Evolutionary conservation across 176 grass and related monocot species (phyloP), one percentile per base, ranked within the genome.

Genomic region (Phoenix dactylifera): DNA sequence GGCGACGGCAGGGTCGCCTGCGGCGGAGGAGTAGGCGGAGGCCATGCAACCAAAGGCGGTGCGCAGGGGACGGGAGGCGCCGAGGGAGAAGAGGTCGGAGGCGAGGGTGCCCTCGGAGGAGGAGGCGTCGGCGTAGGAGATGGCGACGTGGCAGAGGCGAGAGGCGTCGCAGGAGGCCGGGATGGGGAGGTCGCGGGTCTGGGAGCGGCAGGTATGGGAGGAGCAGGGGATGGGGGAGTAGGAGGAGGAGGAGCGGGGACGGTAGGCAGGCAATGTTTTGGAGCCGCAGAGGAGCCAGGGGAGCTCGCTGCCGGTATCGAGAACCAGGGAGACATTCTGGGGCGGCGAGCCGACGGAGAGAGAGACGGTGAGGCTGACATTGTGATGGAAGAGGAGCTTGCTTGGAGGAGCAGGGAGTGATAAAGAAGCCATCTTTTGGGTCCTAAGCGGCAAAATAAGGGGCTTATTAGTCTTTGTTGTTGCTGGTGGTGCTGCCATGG

Each of bases 281-380:
- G 51, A 3, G 55, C 12, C 16, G 10, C 87, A 97, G 58, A 83
- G 84, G 14, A 97, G 76, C 92, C 92, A 97, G 7, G 92, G 88
- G 7, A 97, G 92, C 87, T 97, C 92, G 69, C 92, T 97, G 24
- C 92, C 92, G 5, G 92, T 97, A 75, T 97, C 92, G 49, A 97
- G 83, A 60, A 97, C 87, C 80, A 97, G 71, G 4, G 87, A 84
- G 14, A 89, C 78, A 58, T 91, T 97, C 77, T 97, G 92, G 16
- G 78, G 83, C 58, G 87, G 92, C 24, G 75, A 91, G 50, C 92
- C 92, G 17, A 90, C 84, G 15, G 87, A 69, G 35, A 97, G 78
- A 5, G 87, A 88, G 18, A 97, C 83, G 3, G 92, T 97, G 25
- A 97, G 79, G 72, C 74, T 90, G 49, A 97, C 78, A 61, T 91